phyloP scores from a whole-genome alignment of 345 rosid species.

The Kandelia obovata region DNA sequence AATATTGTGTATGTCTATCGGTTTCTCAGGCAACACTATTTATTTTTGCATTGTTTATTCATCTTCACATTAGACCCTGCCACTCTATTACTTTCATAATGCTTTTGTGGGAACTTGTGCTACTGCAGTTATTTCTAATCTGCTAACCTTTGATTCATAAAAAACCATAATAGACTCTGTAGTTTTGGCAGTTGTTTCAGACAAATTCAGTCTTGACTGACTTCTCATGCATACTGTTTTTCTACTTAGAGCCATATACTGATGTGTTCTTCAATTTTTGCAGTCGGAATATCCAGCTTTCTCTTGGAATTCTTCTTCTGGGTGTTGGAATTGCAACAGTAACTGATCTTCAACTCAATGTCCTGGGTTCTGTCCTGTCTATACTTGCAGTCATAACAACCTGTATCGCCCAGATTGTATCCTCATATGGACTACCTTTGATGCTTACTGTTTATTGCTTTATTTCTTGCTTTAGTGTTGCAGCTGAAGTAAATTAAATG shows the following conservation, averaged over 20 bases:
- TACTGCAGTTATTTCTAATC: neutral
- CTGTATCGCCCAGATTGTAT: slow-evolving; percentile 98
- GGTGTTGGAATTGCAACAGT: slow-evolving; percentile 99
- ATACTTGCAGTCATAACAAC: slow-evolving; percentile 92
- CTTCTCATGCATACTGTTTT: neutral
- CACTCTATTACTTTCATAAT: neutral
- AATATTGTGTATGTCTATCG: no score
- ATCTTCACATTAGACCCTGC: neutral
- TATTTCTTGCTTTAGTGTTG: slow-evolving; percentile 10
- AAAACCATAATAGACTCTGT: neutral
- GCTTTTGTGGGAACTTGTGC: neutral
- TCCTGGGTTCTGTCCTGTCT: slow-evolving; percentile 87
- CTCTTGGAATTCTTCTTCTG: slow-evolving; percentile 77
- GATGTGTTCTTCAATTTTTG: slow-evolving; percentile 25
- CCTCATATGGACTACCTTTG: slow-evolving; percentile 36
- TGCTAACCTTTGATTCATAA: neutral
- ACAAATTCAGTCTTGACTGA: neutral
- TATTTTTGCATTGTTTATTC: neutral
- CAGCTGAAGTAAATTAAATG: neutral
- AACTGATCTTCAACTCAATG: slow-evolving; percentile 97
- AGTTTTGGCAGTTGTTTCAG: neutral
- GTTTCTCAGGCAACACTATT: neutral
- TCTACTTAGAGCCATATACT: slow-evolving; percentile 17
- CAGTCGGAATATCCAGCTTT: slow-evolving; percentile 85
- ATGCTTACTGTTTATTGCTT: slow-evolving; percentile 19